These are phyloP conservation scores for Termitomyces eurrhizus DNA, from an alignment of 768 basidiomycete genomes.

Conservation along the genomic window DNA sequence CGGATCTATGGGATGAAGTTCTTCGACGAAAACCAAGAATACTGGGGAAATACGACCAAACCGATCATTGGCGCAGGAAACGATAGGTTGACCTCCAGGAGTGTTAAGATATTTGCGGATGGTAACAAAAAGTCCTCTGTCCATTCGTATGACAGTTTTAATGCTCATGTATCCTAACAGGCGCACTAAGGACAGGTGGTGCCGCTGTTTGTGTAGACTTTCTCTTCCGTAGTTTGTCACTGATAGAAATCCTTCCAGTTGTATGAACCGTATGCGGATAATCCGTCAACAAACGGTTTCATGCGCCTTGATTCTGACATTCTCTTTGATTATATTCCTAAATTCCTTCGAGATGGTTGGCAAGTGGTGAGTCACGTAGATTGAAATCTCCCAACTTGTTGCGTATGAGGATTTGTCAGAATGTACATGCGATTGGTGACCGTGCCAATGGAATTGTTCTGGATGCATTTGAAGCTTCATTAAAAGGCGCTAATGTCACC, in stretches of 20 bases:
- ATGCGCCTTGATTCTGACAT: slow-evolving; percentile 66
- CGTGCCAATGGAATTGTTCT: slow-evolving; percentile 82
- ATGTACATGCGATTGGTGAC: slow-evolving; percentile 86
- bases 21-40: slow-evolving; percentile 61
- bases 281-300: slow-evolving; percentile 70
- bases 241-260: slow-evolving; percentile 39
- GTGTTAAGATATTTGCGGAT: slow-evolving; percentile 77
- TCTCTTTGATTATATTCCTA: slow-evolving; percentile 59
- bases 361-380: slow-evolving; percentile 65
- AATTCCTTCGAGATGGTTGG: slow-evolving; percentile 79
- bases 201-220: slow-evolving; percentile 56
- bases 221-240: not conserved
- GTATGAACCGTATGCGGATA: slow-evolving; percentile 79
- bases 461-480: slow-evolving; percentile 73
- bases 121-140: slow-evolving; percentile 34
- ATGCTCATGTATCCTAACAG: slow-evolving; percentile 28
- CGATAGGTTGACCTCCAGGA: slow-evolving; percentile 64
- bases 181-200: slow-evolving; percentile 86
- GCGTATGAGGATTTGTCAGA: slow-evolving; percentile 38
- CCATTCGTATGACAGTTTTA: slow-evolving; percentile 3
- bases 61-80: slow-evolving; percentile 56
- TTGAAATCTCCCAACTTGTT: not conserved
- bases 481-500: slow-evolving; percentile 57
- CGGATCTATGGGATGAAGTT: slow-evolving; percentile 77
- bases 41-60: slow-evolving; percentile 67